Evolutionary conservation across 805 yeast species (phyloP).

Genomic region (Nakazawaea wyomingensis): DNA sequence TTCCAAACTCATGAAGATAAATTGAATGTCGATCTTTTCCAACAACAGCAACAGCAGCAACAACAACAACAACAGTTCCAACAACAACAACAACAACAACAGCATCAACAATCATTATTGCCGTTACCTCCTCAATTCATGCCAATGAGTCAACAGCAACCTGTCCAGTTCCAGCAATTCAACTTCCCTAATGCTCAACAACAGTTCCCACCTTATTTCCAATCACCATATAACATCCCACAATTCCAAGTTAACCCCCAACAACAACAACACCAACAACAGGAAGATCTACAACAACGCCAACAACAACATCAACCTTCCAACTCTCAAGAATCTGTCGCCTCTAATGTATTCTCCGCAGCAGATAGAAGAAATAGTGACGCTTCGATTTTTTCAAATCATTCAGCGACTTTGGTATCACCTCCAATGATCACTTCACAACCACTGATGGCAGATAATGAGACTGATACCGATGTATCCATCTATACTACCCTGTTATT

Average conservation of each 20-base stretch:
- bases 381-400: constrained; percentile 36
- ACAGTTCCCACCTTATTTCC: constrained; percentile 9
- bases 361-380: constrained; percentile 32
- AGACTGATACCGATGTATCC: constrained; percentile 33
- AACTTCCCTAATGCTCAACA: constrained; percentile 9
- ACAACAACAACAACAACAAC: constrained; percentile 18
- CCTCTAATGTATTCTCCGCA: constrained; percentile 10
- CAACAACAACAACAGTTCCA: constrained; percentile 14
- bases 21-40: constrained; percentile 12
- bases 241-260: constrained; percentile 5
- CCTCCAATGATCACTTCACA: constrained; percentile 8
- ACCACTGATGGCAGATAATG: constrained; percentile 21
- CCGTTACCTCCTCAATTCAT: constrained; percentile 11
- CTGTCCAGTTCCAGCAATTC: constrained; percentile 5
- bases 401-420: constrained; percentile 16
- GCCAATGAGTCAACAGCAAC: not conserved
- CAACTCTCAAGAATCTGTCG: constrained; percentile 13
- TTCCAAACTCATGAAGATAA: constrained; percentile 18
- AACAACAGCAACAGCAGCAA: constrained; percentile 11
- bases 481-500: constrained; percentile 37
- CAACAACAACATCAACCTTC: constrained; percentile 19
- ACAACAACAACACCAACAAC: not conserved
- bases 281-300: constrained; percentile 9
- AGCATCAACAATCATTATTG: constrained; percentile 16
- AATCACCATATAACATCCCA: not conserved